Base-by-base conservation (phyloP, 1,284 basidiomycete genomes). In the Naganishia albida region DNA sequence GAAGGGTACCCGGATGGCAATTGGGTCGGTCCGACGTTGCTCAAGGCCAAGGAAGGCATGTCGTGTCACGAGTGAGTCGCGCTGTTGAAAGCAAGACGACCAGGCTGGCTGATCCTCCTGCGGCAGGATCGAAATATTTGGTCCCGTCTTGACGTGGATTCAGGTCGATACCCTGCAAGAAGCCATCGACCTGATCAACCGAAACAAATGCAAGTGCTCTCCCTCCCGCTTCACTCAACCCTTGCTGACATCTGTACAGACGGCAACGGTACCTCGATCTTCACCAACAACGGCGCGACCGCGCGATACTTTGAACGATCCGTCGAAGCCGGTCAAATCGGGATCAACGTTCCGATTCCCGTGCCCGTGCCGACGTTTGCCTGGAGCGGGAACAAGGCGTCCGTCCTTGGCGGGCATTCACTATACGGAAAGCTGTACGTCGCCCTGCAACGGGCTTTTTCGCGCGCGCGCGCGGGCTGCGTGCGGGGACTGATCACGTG, bases 231-330 rank as follows among this genome's bases (percentile, higher is more conserved):
- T 3, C 18, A 23, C 18, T 26, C 13, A 56, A 8, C n/a, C 42
- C n/a, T 2, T 7, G 59, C 40, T 39, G 28, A 28, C 7, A 34
- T 50, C 28, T 39, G 2, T 30, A 39, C 34, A 49, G 70, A 76
- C 72, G 82, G 94, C 2, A 98, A 98, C 76, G 95, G 94, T 34
- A 87, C 93, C n/a, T 90, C 93, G 25, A 93, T 97, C 75, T 98
- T 97, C 78, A 99, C 95, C 38, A 91, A 94, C 80, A 92, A 89
- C 54, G 95, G 95, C n/a, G 90, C 94, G 38, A 93, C 93, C 7
- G 94, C 93, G 23, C 87, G 95, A 68, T 91, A 90, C 80, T 99
- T 96, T 70, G 94, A 99, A 81, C 84, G 83, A 51, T 84, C 88
- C 66, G 87, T 95, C 67, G 90, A 97, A 69, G 88, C 92, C 57